Evolutionary conservation across 2,329 filamentous ascomycete genomes (phyloP).

Genomic region (Nannizziopsis arthrosporioides): DNA sequence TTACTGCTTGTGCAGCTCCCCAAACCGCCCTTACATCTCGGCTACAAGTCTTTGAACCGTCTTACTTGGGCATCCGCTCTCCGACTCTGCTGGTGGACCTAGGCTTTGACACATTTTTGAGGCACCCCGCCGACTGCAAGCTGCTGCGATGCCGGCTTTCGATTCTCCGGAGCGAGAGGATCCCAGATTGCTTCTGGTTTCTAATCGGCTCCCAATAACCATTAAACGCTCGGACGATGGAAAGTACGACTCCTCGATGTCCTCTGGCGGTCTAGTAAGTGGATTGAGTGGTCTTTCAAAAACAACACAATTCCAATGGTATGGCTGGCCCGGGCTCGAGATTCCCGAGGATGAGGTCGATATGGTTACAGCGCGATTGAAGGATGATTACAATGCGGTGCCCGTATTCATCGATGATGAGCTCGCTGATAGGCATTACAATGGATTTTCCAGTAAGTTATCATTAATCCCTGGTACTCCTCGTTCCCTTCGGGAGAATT

Average conservation of each 20-base stretch:
- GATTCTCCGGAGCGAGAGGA: conserved; percentile 26
- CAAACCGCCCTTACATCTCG: neutral
- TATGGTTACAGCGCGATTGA: conserved; percentile 62
- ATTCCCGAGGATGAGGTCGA: conserved; percentile 73
- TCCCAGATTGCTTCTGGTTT: conserved; percentile 63
- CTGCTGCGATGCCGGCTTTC: conserved; percentile 24
- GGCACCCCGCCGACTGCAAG: neutral
- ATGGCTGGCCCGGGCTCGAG: conserved; percentile 92
- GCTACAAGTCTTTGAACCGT: neutral
- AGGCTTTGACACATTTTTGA: no score
- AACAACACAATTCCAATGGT: conserved; percentile 93
- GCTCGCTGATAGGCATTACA: conserved; percentile 89
- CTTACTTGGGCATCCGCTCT: no score
- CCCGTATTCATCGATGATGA: conserved; percentile 92
- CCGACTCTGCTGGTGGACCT: no score
- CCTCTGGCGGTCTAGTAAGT: conserved; percentile 87
- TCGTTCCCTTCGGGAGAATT: neutral
- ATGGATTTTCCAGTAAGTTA: conserved; percentile 81
- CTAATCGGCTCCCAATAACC: conserved; percentile 90
- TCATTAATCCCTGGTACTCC: neutral
- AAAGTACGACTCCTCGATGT: conserved; percentile 90
- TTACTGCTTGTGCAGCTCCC: neutral
- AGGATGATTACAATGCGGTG: conserved; percentile 77
- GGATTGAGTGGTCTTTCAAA: conserved; percentile 85
- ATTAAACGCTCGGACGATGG: conserved; percentile 90